A percentile compares a stretch with the other conserved stretches of the same genome.
Evolutionary conservation across 2,329 filamentous ascomycete genomes (phyloP).

Genomic region (Macrophomina phaseolina): DNA sequence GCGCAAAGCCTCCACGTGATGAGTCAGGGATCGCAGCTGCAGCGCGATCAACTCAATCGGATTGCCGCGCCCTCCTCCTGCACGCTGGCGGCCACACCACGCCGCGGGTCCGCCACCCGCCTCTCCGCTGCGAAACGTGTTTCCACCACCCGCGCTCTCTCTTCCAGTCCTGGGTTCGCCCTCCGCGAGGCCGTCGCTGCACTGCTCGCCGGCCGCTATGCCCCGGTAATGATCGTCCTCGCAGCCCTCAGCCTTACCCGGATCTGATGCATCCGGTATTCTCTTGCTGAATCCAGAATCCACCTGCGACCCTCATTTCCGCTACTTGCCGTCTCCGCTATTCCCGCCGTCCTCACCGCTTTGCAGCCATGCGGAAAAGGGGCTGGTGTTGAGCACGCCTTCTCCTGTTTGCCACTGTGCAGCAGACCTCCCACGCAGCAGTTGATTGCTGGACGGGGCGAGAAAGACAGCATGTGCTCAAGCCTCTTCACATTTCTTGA

Average conservation of each 20-base stretch:
- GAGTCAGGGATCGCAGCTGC: background rate
- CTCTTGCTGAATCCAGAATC: background rate
- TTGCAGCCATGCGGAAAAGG: background rate
- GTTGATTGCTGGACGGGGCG: background rate
- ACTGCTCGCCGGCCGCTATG: background rate
- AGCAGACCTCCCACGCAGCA: background rate
- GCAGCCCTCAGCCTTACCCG: slow-evolving; percentile 18
- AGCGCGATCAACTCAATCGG: background rate
- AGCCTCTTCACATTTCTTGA: background rate
- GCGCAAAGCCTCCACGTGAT: background rate
- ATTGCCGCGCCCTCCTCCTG: background rate
- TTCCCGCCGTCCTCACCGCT: slow-evolving; percentile 1
- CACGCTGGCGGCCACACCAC: background rate
- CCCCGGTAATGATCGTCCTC: background rate
- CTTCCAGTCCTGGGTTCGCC: background rate
- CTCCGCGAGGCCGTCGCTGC: background rate
- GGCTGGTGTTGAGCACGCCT: background rate
- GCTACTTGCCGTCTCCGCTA: slow-evolving; percentile 5
- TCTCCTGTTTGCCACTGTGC: background rate
- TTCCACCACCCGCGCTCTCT: background rate
- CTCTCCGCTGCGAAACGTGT: background rate
- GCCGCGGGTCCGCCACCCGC: background rate
- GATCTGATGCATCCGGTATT: slow-evolving; percentile 1
- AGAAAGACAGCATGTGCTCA: background rate
- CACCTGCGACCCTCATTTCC: background rate